Base-by-base conservation (phyloP, 1,284 basidiomycete species). In the Fomitopsis betulina region DNA sequence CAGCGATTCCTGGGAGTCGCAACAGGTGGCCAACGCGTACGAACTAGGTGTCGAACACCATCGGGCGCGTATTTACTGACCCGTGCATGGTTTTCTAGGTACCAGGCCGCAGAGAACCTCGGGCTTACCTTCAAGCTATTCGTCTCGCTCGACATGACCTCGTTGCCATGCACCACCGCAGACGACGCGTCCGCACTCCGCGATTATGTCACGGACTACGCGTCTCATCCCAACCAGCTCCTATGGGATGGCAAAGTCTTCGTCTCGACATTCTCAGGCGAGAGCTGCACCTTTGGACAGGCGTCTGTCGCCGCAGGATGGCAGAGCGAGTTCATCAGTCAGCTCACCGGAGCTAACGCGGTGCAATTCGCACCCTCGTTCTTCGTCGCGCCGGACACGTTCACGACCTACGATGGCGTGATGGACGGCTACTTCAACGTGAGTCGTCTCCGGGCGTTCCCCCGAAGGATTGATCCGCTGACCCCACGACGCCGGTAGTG, bases 281-380 rank as follows among this genome's bases (percentile, higher is more conserved):
- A 25, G 15, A 27, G 27, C 27, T 47, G 45, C n/a, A 47, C 45
- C 25, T 93, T 93, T 66, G 91, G 89, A 53, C 81, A 82, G 64
- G 70, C 61, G 12, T 81, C 73, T 53, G 73, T 73, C 15, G 63
- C 72, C 2, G 70, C 78, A 1, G 87, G 84, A 43, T 89, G 87
- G 87, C 73, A 71, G 45, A 72, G 73, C 0, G 79, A 87, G 63
- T 87, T 86, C 64, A 71, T 75, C 21, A 72, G 79, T 53, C 77
- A 80, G 58, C 67, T 86, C 21, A 65, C 70, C 0, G 78, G 75
- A 10, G 61, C 74, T 56, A 77, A 78, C 55, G 71, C 79, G 33
- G 80, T 87, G n/a, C 76, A 79, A 62, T 89, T 89, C 65, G 78
- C 86, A 0, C 86, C 87, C 6, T 76, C 83, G 2, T 87, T 89